These are phyloP conservation scores for Aspergillus brunneoviolaceus DNA, from an alignment of 2,329 filamentous ascomycete genomes.

Conservation along the genomic window DNA sequence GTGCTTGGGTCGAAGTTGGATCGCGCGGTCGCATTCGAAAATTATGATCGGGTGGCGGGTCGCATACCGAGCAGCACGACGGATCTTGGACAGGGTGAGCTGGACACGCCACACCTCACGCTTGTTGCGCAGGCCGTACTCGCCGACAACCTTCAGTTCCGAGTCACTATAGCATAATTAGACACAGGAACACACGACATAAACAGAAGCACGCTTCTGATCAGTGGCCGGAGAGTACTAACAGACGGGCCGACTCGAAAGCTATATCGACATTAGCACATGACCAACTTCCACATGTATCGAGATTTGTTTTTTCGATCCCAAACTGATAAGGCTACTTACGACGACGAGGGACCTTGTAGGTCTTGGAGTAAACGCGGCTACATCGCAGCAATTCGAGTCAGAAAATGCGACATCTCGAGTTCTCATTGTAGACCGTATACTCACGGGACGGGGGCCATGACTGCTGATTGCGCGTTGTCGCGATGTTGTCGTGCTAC, in stretches of 20 bases:
- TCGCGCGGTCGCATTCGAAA: background rate
- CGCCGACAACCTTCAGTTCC: slow-evolving; percentile 98
- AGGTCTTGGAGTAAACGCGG: slow-evolving; percentile 96
- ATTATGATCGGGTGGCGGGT: background rate
- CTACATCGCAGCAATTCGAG: slow-evolving; percentile 30
- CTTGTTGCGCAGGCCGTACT: slow-evolving; percentile 99
- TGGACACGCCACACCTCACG: slow-evolving; percentile 99
- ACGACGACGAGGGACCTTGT: slow-evolving; percentile 93
- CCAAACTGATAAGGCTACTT: slow-evolving; percentile 37
- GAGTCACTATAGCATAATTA: slow-evolving; percentile 85
- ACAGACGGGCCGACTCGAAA: slow-evolving; percentile 99
- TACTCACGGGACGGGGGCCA: slow-evolving; percentile 47
- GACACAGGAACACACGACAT: slow-evolving; percentile 75
- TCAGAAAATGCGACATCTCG: slow-evolving; percentile 41
- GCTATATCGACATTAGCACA: slow-evolving; percentile 52
- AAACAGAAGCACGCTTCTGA: slow-evolving; percentile 94
- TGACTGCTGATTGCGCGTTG: slow-evolving; percentile 42
- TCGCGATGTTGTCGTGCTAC: slow-evolving; percentile 37
- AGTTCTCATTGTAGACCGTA: slow-evolving; percentile 20
- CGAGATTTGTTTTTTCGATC: slow-evolving; percentile 13
- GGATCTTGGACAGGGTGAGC: slow-evolving; percentile 99
- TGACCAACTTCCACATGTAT: slow-evolving; percentile 3
- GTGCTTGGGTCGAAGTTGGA: background rate
- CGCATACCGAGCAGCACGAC: slow-evolving; percentile 98
- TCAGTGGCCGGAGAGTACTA: slow-evolving; percentile 94